Base-by-base conservation (phyloP, 2,329 filamentous ascomycete genomes). In the Cytospora piceae region DNA sequence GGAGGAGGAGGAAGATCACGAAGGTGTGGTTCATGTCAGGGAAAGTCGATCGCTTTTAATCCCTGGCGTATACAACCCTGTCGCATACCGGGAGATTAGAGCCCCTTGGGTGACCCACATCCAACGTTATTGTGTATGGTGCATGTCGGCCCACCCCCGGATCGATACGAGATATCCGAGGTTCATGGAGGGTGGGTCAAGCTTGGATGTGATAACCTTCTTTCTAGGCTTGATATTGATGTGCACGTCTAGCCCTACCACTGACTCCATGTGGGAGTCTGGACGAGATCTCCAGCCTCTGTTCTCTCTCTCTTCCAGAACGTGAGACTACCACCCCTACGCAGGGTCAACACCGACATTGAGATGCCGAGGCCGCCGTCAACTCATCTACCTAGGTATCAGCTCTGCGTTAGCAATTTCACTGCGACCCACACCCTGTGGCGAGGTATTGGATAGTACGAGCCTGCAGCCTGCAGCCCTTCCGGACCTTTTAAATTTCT, bases 391-490 rank as follows among this genome's bases (percentile, higher is more conserved):
- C n/a, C n/a, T n/a, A n/a, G n/a, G n/a, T n/a, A 22, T n/a, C n/a
- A 22, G 5, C 3, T 9, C 20, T 42, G 15, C 39, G 17, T 17
- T 20, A 46, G 42, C 42, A 46, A 46, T 46, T 11, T 46, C 42
- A 46, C n/a, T 6, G 17, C 20, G 42, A 46, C n/a, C 42, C 42
- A 46, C 42, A 46, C 42, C 20, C 9, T 9, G 6, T 46, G n/a
- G 42, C 20, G 15, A 17, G n/a, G 9, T 9, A 46, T 46, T 46
- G 42, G 42, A 46, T 22, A 46, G 2, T 51, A 56, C 60, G 24
- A 62, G 60, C 60, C 55, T 39, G 29, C 34, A 49, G 27, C 60
- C 53, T 62, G 60, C 34, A 24, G 37, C 52, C 42, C 60, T 62
- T 42, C 15, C 5, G 5, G 17, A 4, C 32, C 42, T 22, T 22